Evolutionary conservation across 2,329 filamentous ascomycete genomes (phyloP), one percentile per base, ranked within the genome.

Genomic region (Byssochlamys sp.): DNA sequence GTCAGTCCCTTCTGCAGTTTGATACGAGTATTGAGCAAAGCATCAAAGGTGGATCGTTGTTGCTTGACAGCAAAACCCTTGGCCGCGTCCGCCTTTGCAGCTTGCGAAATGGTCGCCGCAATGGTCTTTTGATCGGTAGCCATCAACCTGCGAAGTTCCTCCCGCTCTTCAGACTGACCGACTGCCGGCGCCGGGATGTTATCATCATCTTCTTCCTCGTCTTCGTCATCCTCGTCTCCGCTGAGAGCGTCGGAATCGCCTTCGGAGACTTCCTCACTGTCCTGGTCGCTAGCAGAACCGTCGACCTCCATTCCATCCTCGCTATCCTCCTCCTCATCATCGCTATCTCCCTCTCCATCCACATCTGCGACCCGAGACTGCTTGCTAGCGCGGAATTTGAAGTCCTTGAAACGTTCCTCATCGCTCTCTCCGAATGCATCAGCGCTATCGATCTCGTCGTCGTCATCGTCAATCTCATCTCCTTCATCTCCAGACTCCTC

Each of bases 1-100:
- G 94, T 82, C 12, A 99, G 76, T 1, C 89, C 90, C 72, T 96
- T 97, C 72, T 99, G 95, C 19, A 99, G 77, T 60, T 92, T 89
- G 68, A 99, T 96, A 24, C 94, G 86, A 12, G 91, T 83, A 74
- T 96, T 95, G 31, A 99, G 81, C 0, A 97, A 82, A 0, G 89
- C 84, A 65, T 97, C 92, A 67, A 96, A 99, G 0, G 87, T 84
- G 60, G 86, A 87, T 55, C 91, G 85, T 74, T 99, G 94, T 58
- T 85, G 80, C 66, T 91, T 92, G 39, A 99, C 89, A 0, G 92
- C 92, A 56, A 82, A 76, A 11, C 94, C 94, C 73, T 97, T 97
- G 49, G 86, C 84, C 3, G 88, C 84, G 69, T 97, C 94, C 55
- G 84, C 84, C 67, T 87, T 85, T 55, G 85, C 85, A 1, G 87